phyloP scores from a whole-genome alignment of 1,284 basidiomycete species.

The Neonothopanus nambi region DNA sequence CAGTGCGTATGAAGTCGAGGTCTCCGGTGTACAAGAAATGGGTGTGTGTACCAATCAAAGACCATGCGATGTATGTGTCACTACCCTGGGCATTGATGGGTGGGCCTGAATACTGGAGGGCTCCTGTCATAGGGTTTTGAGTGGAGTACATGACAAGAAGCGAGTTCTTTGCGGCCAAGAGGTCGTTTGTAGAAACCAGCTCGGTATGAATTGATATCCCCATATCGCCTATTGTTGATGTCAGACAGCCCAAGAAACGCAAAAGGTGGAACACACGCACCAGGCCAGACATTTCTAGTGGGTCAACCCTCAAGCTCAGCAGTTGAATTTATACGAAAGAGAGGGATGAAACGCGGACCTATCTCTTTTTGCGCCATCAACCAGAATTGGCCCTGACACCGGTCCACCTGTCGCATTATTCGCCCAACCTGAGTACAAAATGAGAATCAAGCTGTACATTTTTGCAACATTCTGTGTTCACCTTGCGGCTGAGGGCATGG shows the following conservation, averaged over 20 bases:
- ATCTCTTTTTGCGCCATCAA: conserved; percentile 38
- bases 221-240: conserved; percentile 29
- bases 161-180: conserved; percentile 33
- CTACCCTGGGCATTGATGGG: conserved; percentile 33
- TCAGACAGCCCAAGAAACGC: background rate
- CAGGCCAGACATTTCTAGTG: conserved; percentile 28
- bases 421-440: conserved; percentile 26
- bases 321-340: background rate
- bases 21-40: conserved; percentile 51
- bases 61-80: conserved; percentile 46
- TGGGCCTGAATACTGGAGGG: conserved; percentile 34
- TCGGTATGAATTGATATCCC: conserved; percentile 37
- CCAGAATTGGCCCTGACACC: conserved; percentile 34
- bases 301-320: background rate
- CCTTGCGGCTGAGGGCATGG: conserved; percentile 32
- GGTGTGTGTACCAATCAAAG: conserved; percentile 46
- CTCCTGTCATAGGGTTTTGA: conserved; percentile 31
- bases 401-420: conserved; percentile 33
- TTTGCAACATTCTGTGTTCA: conserved; percentile 17
- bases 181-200: conserved; percentile 33
- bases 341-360: conserved; percentile 19
- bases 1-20: conserved; percentile 37
- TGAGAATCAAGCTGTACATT: background rate
- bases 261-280: conserved; percentile 15
- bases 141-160: conserved; percentile 33